Base-by-base conservation (phyloP, 2,329 filamentous ascomycete genomes). In the Pseudogymnoascus sp. region DNA sequence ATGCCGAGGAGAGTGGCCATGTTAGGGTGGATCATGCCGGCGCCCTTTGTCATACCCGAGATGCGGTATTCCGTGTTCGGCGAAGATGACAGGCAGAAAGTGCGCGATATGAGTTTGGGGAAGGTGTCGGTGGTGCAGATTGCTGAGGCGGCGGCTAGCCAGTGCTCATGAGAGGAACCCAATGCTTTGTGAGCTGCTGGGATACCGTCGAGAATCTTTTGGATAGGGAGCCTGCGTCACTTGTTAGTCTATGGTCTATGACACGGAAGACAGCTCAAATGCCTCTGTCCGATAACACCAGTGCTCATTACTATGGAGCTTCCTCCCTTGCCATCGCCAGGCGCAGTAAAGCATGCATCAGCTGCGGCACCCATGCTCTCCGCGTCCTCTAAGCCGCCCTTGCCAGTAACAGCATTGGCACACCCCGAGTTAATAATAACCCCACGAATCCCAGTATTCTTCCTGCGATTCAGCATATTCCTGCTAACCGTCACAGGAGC, bases 121-220 rank as follows among this genome's bases (percentile, higher is more conserved):
- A 99, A 99, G 3, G 94, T 97, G 77, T 99, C 94, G 14, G 94
- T 99, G 11, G 94, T 99, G 81, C 93, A 97, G 73, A 99, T 97
- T 42, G 94, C 93, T 70, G 86, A 87, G 64, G 94, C 94, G 47
- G 91, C 88, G 62, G 82, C 81, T 56, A 99, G 79, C 94, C 93
- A 99, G 77, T 94, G 85, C 65, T 89, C 83, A 77, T 97, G 92
- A 6, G 87, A 84, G 53, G 82, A 81, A 60, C 89, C 89, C 23
- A 96, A 82, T 64, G 83, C 84, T 65, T 82, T 78, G 72, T 91
- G 84, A 4, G 90, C 92, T 7, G 84, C 81, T 2, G 93, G 91
- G 63, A 99, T 91, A 64, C 89, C 88, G 72, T 84, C 80, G 59
- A 93, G 78, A 72, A 99, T 99, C 76, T 95, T 97, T 68, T 89